Percentiles rank a stretch among this genome's conserved stretches.
Evolutionary conservation across 306 rosid genomes (phyloP).

Genomic region (Alnus glutinosa): DNA sequence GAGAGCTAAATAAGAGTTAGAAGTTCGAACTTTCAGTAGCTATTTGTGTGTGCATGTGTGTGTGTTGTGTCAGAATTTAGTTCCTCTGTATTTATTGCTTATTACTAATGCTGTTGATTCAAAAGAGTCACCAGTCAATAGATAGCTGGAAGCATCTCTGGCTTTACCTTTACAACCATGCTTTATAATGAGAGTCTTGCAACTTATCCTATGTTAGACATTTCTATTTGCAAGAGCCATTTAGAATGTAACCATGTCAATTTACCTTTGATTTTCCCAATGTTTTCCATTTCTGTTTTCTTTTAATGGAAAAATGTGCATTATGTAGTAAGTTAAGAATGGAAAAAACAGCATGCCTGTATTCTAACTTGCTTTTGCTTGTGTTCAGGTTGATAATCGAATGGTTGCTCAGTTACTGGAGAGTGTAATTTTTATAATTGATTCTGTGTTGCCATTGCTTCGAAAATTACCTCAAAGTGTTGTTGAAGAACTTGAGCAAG

Average conservation of each 20-base stretch:
- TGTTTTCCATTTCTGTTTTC: neutral
- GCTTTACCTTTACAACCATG: neutral
- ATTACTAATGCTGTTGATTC: neutral
- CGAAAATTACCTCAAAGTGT: conserved; percentile 76
- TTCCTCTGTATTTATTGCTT: neutral
- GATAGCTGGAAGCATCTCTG: neutral
- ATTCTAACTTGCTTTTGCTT: conserved; percentile 28
- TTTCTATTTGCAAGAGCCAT: neutral
- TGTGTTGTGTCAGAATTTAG: neutral
- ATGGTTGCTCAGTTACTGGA: conserved; percentile 76
- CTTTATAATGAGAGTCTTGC: neutral
- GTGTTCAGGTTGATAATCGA: conserved; percentile 75
- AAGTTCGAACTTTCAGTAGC: neutral
- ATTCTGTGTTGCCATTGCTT: conserved; percentile 84
- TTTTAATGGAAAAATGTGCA: neutral
- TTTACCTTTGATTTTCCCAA: neutral
- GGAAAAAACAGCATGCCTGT: conserved; percentile 15
- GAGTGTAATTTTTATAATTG: conserved; percentile 90
- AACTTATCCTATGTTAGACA: neutral
- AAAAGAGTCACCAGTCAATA: neutral
- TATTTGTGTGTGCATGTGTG: neutral
- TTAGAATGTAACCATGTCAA: neutral
- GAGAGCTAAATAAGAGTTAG: neutral
- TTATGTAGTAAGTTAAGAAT: conserved; percentile 15
- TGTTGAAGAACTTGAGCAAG: conserved; percentile 91